These are phyloP conservation scores for Pseudotsuga menziesii DNA, from an alignment of 75 land plant genomes.

Conservation along the genomic window DNA sequence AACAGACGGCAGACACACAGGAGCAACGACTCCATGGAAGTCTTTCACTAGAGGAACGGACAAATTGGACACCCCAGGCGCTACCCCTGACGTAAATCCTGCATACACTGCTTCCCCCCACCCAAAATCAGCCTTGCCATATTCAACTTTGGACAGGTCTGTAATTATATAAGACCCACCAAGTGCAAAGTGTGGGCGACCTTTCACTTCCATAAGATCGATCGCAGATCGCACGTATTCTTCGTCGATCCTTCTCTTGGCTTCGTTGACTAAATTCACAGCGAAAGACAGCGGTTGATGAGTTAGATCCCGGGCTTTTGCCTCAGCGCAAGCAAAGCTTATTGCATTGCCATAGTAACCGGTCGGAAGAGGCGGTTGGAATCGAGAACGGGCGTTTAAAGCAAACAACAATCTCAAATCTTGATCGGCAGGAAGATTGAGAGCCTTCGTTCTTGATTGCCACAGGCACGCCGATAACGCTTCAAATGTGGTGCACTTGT, in stretches of 20 bases:
- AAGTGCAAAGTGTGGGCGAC: not conserved
- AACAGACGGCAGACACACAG: too few species aligned
- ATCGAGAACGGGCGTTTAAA: conserved; percentile 13
- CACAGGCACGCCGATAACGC: not conserved
- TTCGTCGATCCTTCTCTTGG: conserved; percentile 8
- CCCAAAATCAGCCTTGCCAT: conserved; percentile 18
- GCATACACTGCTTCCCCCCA: conserved; percentile 19
- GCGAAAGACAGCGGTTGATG: conserved; percentile 11
- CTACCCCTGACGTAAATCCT: conserved; percentile 6
- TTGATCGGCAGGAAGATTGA: not conserved
- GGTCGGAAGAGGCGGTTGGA: conserved; percentile 9
- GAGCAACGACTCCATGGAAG: too few species aligned
- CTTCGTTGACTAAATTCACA: conserved; percentile 12
- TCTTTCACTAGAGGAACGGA: too few species aligned
- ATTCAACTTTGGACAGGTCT: conserved; percentile 12
- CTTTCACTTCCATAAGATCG: conserved; percentile 19
- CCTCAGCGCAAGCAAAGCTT: conserved; percentile 10
- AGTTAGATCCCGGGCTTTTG: conserved; percentile 10
- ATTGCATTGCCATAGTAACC: conserved; percentile 27
- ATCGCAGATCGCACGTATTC: conserved; percentile 18
- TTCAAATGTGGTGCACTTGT: not conserved
- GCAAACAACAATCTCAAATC: conserved; percentile 16
- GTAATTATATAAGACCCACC: conserved; percentile 17
- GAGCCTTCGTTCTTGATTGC: not conserved
- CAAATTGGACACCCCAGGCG: too few species aligned